Conservation (phyloP, 1,284 basidiomycete species). For the Inonotus hispidus region DNA sequence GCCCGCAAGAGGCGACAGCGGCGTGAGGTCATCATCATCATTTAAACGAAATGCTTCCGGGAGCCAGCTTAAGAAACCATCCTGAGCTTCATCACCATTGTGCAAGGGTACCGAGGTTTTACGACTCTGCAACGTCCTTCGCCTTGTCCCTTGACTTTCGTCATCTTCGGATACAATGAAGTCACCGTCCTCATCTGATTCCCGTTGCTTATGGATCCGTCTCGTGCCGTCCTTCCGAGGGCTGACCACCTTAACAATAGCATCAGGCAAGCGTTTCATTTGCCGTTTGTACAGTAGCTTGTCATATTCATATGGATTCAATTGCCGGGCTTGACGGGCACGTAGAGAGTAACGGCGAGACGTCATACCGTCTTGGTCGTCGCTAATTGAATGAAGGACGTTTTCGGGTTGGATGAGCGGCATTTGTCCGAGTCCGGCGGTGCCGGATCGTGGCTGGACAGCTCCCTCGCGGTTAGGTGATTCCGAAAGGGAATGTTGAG, state of each 20-base stretch:
- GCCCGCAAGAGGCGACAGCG: not conserved
- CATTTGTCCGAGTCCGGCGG: not conserved
- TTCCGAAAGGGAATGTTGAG: not conserved
- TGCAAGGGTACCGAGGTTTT: constrained; percentile 13
- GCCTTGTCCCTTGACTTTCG: constrained; percentile 15
- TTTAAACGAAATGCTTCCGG: constrained; percentile 14
- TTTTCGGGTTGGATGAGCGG: not conserved
- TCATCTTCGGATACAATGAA: constrained; percentile 20
- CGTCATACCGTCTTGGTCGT: constrained; percentile 17
- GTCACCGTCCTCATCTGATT: constrained; percentile 29
- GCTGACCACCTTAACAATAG: constrained; percentile 44
- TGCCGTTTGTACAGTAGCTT: constrained; percentile 40
- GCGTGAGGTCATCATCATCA: constrained; percentile 13
- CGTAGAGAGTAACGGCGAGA: constrained; percentile 44
- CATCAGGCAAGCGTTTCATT: constrained; percentile 47
- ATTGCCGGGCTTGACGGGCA: constrained; percentile 41
- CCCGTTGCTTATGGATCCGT: constrained; percentile 10
- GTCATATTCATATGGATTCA: constrained; percentile 52
- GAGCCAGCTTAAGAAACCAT: not conserved
- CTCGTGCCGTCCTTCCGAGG: constrained; percentile 17
- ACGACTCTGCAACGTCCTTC: constrained; percentile 9
- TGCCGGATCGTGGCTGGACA: not conserved
- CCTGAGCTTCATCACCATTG: not conserved
- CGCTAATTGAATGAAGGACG: not conserved
- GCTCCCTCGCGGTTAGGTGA: constrained; percentile 1